Base-by-base conservation (phyloP, 2,329 filamentous ascomycete genomes). In the Drechslerella coelobrocha region DNA sequence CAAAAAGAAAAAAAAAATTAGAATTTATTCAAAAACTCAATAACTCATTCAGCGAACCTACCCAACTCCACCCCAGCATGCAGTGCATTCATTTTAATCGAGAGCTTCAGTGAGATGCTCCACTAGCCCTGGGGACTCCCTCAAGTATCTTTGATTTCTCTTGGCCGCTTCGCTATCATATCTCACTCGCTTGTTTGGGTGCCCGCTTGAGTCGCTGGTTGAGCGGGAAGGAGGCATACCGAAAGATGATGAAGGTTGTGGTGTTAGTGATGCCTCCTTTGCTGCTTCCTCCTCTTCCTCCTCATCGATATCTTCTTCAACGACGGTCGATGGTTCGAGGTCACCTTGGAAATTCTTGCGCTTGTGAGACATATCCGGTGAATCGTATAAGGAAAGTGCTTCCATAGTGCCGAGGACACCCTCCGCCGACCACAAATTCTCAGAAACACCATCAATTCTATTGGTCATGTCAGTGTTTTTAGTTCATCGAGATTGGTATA, bases 361-460 rank as follows among this genome's bases (percentile, higher is more conserved):
- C 24, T 73, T 60, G 17, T 57, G 61, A 21, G 43, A 55, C 19
- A 69, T 61, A 29, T 75, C 74, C 17, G 74, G 68, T 6, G 68
- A 72, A 48, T 75, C 74, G 50, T 75, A 75, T n/a, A 75, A 59
- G 23, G 73, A 75, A 23, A 75, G 60, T 12, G 74, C 74, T 21
- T 74, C 73, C 47, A 75, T 72, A 6, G 73, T 73, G 5, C 73
- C 73, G 9, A 75, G 60, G 27, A 75, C 73, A 23, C 74, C 74
- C 55, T 75, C 74, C 9, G 74, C 73, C 31, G 73, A 73, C 74
- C 74, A 75, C 5, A 75, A 54, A 43, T 75, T 75, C 23, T 75
- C 74, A 2, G 74, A 75, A 53, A 75, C 73, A 39, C 74, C 74
- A 45, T 75, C 73, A n/a, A 75, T 75, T 51, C 74, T 75, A 14